Conservation (phyloP, 768 basidiomycete genomes). For the Chiua virens region DNA sequence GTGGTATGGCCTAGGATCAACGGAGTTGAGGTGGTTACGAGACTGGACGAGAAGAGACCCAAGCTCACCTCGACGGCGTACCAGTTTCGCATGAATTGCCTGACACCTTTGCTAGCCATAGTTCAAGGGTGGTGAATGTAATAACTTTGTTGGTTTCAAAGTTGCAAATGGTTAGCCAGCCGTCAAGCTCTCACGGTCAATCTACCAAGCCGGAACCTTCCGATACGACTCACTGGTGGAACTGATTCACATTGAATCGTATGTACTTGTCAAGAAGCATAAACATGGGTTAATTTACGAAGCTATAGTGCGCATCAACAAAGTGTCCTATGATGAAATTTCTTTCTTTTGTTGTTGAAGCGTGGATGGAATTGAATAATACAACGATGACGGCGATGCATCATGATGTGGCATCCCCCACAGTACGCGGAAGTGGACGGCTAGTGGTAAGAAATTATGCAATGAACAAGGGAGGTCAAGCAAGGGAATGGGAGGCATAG, state of each 20-base stretch:
- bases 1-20: slow-evolving; percentile 45
- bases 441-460: slow-evolving; percentile 19
- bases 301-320: slow-evolving; percentile 27
- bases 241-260: too few species aligned
- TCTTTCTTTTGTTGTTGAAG: slow-evolving; percentile 3
- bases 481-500: slow-evolving; percentile 20
- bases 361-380: slow-evolving; percentile 19
- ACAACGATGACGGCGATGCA: slow-evolving; percentile 32
- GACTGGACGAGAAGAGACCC: background rate
- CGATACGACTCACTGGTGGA: background rate
- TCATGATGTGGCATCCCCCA: slow-evolving; percentile 18
- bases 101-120: slow-evolving; percentile 28
- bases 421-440: slow-evolving; percentile 1
- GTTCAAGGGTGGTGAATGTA: slow-evolving; percentile 6
- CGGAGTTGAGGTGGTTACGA: background rate
- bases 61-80: slow-evolving; percentile 44
- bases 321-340: slow-evolving; percentile 21
- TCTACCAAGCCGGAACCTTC: slow-evolving; percentile 11
- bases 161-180: background rate
- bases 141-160: background rate
- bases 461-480: slow-evolving; percentile 11
- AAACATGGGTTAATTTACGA: slow-evolving; percentile 19
- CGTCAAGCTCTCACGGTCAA: slow-evolving; percentile 16
- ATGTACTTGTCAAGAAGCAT: slow-evolving; percentile 13
- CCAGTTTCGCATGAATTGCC: slow-evolving; percentile 40